Evolutionary conservation across 2,329 filamentous ascomycete species (phyloP), one percentile per base, ranked within the genome.

Genomic region (Trichoderma pleuroti): DNA sequence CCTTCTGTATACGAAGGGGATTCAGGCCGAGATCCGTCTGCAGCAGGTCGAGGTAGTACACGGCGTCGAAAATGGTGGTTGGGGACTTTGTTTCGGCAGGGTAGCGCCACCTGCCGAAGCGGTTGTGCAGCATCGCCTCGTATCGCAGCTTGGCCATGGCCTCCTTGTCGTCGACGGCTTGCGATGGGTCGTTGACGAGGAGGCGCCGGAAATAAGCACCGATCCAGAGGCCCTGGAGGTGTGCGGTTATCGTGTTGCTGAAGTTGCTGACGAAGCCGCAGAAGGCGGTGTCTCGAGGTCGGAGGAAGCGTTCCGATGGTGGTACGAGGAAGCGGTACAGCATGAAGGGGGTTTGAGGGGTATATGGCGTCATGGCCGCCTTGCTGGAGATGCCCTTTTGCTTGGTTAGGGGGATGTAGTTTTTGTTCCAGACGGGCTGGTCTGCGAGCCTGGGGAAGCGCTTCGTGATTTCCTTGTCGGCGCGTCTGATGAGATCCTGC

Each of bases 61-160:
- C 78, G 0, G 86, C 86, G 78, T 96, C 93, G 76, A 95, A 94
- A 21, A 92, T 89, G 73, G 94, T 90, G 77, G 93, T 91, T 0
- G 90, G 90, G 71, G 86, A 84, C 76, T 83, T 85, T 49, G 82
- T 83, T 0, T 91, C 91, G 4, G 82, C 85, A 1, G 90, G 88
- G 75, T 92, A 92, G 30, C 92, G 85, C 86, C 90, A 91, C 73
- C 85, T 88, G 5, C 90, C 90, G 77, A 91, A 95, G 46, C 91
- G 87, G 24, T 86, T 89, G 76, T 91, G 84, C 60, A 93, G 81
- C 28, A 90, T 85, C 0, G 90, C 88, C 74, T 91, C 85, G 72
- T 85, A 84, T 67, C 79, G 81, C 21, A 87, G 73, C 60, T 77
- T 72, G 4, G 81, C 79, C 12, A 90, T 75, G 10, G 84, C 81